These are phyloP conservation scores for Pterula multifida DNA, from an alignment of 1,284 basidiomycete genomes.

Conservation along the genomic window DNA sequence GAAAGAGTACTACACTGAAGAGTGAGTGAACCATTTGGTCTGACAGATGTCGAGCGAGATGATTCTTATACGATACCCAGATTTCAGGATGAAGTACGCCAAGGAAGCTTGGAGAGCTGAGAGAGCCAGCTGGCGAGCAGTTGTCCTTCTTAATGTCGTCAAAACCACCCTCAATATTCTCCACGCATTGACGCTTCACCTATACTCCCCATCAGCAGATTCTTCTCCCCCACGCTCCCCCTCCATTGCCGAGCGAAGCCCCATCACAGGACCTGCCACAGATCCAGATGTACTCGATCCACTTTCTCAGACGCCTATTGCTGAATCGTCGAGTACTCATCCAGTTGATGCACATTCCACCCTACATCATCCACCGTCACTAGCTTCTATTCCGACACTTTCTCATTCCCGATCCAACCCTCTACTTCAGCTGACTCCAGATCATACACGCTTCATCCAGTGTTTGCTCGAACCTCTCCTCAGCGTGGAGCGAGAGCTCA, in stretches of 20 bases:
- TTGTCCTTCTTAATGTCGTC: slow-evolving; percentile 58
- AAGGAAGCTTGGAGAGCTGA: slow-evolving; percentile 40
- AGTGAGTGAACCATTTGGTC: slow-evolving; percentile 24
- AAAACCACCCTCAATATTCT: slow-evolving; percentile 36
- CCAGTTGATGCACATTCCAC: not conserved
- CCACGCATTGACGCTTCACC: not conserved
- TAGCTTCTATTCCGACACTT: not conserved
- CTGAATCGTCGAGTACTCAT: too few species aligned
- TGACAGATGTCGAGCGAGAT: slow-evolving; percentile 10
- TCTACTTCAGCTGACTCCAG: not conserved
- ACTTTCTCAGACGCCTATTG: too few species aligned
- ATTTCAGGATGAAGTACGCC: slow-evolving; percentile 40
- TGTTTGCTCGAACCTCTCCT: not conserved
- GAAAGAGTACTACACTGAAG: slow-evolving; percentile 56
- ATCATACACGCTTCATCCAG: not conserved
- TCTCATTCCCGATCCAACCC: not conserved
- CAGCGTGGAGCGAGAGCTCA: not conserved
- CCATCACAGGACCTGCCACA: not conserved
- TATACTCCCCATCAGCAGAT: not conserved
- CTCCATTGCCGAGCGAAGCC: not conserved
- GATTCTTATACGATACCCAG: slow-evolving; percentile 14
- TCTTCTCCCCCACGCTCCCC: not conserved
- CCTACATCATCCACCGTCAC: not conserved
- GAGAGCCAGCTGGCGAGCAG: slow-evolving; percentile 46
- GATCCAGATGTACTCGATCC: not conserved